phyloP scores from a whole-genome alignment of 345 rosid genomes.

The rapeseed (Brassica napus) region DNA sequence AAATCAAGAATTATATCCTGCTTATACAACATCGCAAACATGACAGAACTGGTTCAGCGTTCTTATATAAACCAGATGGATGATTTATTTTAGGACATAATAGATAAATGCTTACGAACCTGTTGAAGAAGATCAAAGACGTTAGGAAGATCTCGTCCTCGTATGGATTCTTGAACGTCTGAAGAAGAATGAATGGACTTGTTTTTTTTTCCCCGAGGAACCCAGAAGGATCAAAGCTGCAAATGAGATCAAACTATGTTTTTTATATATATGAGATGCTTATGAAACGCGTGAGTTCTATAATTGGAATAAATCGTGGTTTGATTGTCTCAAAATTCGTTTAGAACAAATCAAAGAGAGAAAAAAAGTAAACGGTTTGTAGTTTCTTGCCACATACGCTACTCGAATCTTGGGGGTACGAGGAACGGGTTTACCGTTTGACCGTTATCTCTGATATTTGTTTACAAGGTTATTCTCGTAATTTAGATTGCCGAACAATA shows the following conservation, averaged over 20 bases:
- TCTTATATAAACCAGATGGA: not conserved
- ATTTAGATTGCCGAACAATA: not conserved
- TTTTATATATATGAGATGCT: not conserved
- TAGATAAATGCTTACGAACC: slow-evolving; percentile 23
- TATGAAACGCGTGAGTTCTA: slow-evolving; percentile 26
- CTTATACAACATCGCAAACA: not conserved
- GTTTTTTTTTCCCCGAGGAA: not conserved
- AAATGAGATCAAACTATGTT: slow-evolving; percentile 22
- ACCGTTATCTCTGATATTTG: slow-evolving; percentile 16
- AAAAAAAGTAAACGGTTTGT: slow-evolving; percentile 22
- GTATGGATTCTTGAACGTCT: slow-evolving; percentile 16
- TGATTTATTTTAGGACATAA: not conserved
- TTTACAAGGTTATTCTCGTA: not conserved
- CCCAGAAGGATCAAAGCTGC: slow-evolving; percentile 31
- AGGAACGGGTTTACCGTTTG: slow-evolving; percentile 40
- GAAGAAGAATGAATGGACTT: slow-evolving; percentile 23
- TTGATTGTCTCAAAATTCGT: not conserved
- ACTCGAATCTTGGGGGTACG: slow-evolving; percentile 26
- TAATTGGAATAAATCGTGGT: slow-evolving; percentile 31
- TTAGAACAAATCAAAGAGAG: slow-evolving; percentile 1
- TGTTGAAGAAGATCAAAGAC: slow-evolving; percentile 36
- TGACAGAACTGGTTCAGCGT: not conserved
- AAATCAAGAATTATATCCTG: slow-evolving; percentile 41
- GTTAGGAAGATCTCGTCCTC: slow-evolving; percentile 30
- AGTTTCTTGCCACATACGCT: slow-evolving; percentile 58